Evolutionary conservation across 1,284 basidiomycete species (phyloP), one percentile per base, ranked within the genome.

Genomic region (Meira nashicola): DNA sequence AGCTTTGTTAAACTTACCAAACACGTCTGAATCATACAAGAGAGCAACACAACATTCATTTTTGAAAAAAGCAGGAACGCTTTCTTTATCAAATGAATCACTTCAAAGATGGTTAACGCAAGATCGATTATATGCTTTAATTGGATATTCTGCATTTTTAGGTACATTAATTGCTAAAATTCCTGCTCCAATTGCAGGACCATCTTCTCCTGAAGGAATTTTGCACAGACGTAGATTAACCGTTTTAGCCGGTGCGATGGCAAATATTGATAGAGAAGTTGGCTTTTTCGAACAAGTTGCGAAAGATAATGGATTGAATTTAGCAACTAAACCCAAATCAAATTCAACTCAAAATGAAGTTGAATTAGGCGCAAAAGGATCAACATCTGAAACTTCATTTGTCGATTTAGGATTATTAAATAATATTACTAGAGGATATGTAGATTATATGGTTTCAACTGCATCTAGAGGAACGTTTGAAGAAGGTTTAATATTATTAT

Each of bases 401-500:
- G 12, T 48, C 46, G 17, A 21, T 17, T 23, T 48, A 48, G 28
- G 28, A 33, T 25, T 23, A 8, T 43, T 43, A 6, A 19, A 43
- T 11, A 44, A 17, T 15, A n/a, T 28, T 28, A 38, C 28, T 39
- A 81, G 83, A 60, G 83, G 85, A 59, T 89, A 88, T 70, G 84
- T 85, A 0, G 86, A 87, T 17, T 87, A 86, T 78, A 86, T 89
- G 85, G 82, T 81, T 10, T 79, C 83, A 4, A 76, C 85, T 0
- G 80, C 82, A 0, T 79, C 80, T 0, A 67, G 79, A 12, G 82
- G 82, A 9, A 80, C 79, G 0, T 69, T 87, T n/a, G 82, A 85
- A 57, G 87, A 88, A 53, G 86, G 85, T 0, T 73, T 89, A 17
- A 80, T 88, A 4, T 85, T 88, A 63, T 75, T 89, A 15, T 89